Percentiles rank a stretch among this genome's conserved stretches.
Conservation (phyloP, 331 rosid species). For the Acacia concinna region DNA sequence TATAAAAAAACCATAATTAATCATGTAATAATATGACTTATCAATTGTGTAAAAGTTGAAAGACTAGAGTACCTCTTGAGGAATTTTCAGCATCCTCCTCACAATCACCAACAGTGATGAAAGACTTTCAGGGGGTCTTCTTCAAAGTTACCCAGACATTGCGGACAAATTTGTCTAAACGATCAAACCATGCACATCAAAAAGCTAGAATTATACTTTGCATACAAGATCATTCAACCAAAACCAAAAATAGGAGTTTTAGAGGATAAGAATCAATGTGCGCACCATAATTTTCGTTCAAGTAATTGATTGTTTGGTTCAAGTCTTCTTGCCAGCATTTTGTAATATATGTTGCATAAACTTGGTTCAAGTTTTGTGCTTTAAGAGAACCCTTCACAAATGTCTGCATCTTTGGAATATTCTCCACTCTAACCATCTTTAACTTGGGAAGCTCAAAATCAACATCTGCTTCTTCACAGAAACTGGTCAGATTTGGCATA, state of each 20-base stretch:
- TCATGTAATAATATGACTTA: too few species aligned
- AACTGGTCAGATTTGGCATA: not conserved
- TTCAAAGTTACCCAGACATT: not conserved
- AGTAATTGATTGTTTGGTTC: not conserved
- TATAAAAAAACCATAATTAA: too few species aligned
- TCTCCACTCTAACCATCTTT: not conserved
- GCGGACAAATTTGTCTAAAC: not conserved
- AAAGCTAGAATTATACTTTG: not conserved
- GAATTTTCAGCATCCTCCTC: not conserved
- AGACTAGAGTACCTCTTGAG: not conserved
- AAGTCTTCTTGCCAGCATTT: slow-evolving; percentile 16
- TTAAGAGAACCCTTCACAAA: not conserved
- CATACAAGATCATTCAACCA: too few species aligned
- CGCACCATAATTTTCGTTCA: not conserved
- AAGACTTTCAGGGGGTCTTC: not conserved
- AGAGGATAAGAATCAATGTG: not conserved
- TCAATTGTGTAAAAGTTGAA: too few species aligned
- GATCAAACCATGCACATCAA: not conserved
- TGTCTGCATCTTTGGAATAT: not conserved
- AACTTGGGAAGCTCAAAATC: not conserved
- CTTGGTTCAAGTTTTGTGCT: not conserved
- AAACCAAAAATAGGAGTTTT: too few species aligned
- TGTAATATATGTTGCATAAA: not conserved
- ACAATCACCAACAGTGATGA: too few species aligned
- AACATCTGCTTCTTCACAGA: not conserved